A percentile compares a stretch with the other conserved stretches of the same genome.
Conservation (phyloP, 331 rosid species). For the Rhamnella rubrinervis region DNA sequence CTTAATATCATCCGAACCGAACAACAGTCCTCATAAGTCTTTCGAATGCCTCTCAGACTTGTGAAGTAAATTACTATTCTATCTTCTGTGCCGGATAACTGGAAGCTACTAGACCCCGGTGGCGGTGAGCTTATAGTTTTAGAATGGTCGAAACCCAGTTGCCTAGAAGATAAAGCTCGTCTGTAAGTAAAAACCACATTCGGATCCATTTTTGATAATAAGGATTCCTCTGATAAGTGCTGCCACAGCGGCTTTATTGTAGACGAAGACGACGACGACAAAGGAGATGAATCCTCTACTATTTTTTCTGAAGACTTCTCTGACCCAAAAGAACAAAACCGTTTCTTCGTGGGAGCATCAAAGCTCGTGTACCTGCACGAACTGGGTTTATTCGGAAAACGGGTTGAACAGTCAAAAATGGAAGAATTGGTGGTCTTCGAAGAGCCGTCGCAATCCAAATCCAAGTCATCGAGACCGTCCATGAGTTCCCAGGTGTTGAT, state of each 20-base stretch:
- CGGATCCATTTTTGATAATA: conserved; percentile 72
- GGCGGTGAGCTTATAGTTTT: conserved; percentile 37
- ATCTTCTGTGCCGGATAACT: conserved; percentile 49
- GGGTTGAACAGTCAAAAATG: conserved; percentile 19
- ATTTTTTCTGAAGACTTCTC: conserved; percentile 30
- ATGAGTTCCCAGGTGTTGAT: conserved; percentile 96
- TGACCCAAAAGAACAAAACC: conserved; percentile 43
- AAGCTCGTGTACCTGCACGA: conserved; percentile 52
- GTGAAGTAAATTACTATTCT: conserved; percentile 72
- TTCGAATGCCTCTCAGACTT: conserved; percentile 77
- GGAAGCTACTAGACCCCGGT: conserved; percentile 37
- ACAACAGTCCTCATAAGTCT: conserved; percentile 81
- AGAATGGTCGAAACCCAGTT: conserved; percentile 28
- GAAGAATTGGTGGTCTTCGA: conserved; percentile 1
- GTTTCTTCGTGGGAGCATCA: conserved; percentile 44
- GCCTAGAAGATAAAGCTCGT: conserved; percentile 70
- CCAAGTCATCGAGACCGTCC: conserved; percentile 72
- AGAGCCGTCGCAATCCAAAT: conserved; percentile 6
- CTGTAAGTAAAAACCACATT: conserved; percentile 67
- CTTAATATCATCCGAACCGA: conserved; percentile 55
- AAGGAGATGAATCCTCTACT: conserved; percentile 10
- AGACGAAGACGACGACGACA: conserved; percentile 14
- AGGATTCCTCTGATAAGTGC: conserved; percentile 73
- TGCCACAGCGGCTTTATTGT: conserved; percentile 77
- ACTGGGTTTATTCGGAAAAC: conserved; percentile 27